phyloP scores from a whole-genome alignment of 129 eudicot species.

The Flaveria bidentis region DNA sequence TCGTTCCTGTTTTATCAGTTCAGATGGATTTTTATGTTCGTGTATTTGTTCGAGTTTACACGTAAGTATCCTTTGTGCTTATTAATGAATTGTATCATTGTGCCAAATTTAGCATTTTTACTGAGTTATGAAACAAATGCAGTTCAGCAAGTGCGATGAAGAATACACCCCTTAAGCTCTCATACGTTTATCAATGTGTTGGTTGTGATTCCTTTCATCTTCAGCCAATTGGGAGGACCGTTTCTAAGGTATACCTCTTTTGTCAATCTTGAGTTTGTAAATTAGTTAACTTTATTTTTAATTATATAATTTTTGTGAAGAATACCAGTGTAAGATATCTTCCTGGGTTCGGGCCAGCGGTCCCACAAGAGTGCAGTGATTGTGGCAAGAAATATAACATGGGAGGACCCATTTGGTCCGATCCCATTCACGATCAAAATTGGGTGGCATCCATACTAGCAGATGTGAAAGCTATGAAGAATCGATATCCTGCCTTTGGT shows the following conservation, averaged over 20 bases:
- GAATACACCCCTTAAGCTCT: slow-evolving; percentile 93
- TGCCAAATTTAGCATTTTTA: background rate
- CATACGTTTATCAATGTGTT: slow-evolving; percentile 83
- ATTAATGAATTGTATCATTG: background rate
- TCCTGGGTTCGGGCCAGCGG: slow-evolving; percentile 93
- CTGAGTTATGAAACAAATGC: slow-evolving; percentile 36
- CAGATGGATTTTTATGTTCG: slow-evolving; percentile 95
- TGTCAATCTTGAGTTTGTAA: slow-evolving; percentile 8
- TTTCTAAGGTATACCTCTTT: slow-evolving; percentile 66
- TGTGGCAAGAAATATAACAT: slow-evolving; percentile 86
- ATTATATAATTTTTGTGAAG: slow-evolving; percentile 30
- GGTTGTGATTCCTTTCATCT: slow-evolving; percentile 99
- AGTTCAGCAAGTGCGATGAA: slow-evolving; percentile 99
- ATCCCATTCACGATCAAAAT: slow-evolving; percentile 94
- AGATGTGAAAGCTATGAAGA: slow-evolving; percentile 67
- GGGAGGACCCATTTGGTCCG: slow-evolving; percentile 99
- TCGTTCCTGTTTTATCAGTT: slow-evolving; percentile 92
- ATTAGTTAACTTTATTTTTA: background rate
- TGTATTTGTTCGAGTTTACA: slow-evolving; percentile 87
- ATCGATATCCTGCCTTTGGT: slow-evolving; percentile 81
- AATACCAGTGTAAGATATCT: slow-evolving; percentile 77
- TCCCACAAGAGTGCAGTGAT: slow-evolving; percentile 81
- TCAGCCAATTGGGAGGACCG: slow-evolving; percentile 92
- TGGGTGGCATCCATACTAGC: slow-evolving; percentile 82
- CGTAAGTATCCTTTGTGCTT: slow-evolving; percentile 48